Base-by-base conservation (phyloP, 768 basidiomycete genomes). In the Gautieria morchelliformis region DNA sequence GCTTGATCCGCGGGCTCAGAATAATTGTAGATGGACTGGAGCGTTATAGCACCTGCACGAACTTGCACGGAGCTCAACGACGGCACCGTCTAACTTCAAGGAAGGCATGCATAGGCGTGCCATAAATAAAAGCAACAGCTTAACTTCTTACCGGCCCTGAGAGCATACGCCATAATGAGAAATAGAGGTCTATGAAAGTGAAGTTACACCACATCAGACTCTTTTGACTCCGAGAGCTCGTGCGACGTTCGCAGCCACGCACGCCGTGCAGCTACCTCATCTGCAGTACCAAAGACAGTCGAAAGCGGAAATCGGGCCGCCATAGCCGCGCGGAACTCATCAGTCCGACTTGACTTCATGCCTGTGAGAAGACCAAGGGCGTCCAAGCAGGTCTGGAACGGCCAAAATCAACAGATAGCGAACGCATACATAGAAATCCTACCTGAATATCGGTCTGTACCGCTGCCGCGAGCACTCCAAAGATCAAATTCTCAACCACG, bases 401-500 rank as follows among this genome's bases (percentile, higher is more conserved):
- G 52, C 22, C 46, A 20, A 49, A 53, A 58, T 19, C 17, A 47
- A 39, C 15, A 22, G 9, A 30, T 4, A 11, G 22, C 30, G 20
- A 17, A 44, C 11, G 52, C 32, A 32, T 22, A 30, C 20, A 6
- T 11, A 10, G 33, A 14, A 56, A 17, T 14, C 73, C 22, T 47
- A 85, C 87, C 70, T 75, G 68, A 62, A 84, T 63, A 49, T 75
- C 68, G 1, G 85, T 66, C 49, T 67, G 53, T 0, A 78, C 71
- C 1, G 73, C 74, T 0, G 75, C 69, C 7, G 67, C 68, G 10
- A 85, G 65, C 3, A 76, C 63, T 24, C 74, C 69, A 63, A 88
- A 84, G 39, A 84, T 47, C 3, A 78, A 63, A 5, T 72, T 72
- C 62, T 89, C 89, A 6, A 87, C 74, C 62, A 89, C 87, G 5